Conservation (phyloP, 2,329 filamentous ascomycete genomes). For the Penicillium sp. region DNA sequence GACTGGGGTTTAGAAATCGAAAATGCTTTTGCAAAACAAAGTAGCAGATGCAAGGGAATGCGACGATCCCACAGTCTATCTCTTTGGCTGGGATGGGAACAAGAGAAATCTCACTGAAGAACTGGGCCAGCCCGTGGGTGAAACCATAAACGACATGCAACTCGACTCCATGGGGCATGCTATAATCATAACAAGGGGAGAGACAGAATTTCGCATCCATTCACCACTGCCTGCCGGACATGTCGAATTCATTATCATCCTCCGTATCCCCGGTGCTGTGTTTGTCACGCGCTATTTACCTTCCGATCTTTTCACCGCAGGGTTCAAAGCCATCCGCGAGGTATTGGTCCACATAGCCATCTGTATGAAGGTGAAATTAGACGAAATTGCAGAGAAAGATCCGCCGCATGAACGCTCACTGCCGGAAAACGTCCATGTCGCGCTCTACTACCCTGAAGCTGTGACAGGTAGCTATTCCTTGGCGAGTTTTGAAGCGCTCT, state of each 20-base stretch:
- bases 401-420: not conserved
- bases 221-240: not conserved
- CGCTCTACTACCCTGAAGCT: not conserved
- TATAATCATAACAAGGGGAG: not conserved
- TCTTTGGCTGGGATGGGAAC: not conserved
- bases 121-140: not conserved
- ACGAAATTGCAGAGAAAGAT: not conserved
- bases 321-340: not conserved
- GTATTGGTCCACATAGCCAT: not conserved
- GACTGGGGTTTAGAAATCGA: not conserved
- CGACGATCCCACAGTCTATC: not conserved
- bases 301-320: not conserved
- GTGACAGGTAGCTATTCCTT: not conserved
- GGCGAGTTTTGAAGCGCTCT: not conserved
- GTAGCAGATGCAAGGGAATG: not conserved
- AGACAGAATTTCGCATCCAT: not conserved
- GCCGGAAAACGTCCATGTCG: not conserved
- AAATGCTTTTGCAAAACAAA: not conserved
- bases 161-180: not conserved
- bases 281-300: not conserved
- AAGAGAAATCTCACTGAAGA: not conserved
- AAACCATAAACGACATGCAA: not conserved
- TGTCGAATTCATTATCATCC: not conserved
- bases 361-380: not conserved
- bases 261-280: not conserved